These are phyloP conservation scores for Cladosporium sp. DNA, from an alignment of 2,329 filamentous ascomycete genomes.

Conservation along the genomic window DNA sequence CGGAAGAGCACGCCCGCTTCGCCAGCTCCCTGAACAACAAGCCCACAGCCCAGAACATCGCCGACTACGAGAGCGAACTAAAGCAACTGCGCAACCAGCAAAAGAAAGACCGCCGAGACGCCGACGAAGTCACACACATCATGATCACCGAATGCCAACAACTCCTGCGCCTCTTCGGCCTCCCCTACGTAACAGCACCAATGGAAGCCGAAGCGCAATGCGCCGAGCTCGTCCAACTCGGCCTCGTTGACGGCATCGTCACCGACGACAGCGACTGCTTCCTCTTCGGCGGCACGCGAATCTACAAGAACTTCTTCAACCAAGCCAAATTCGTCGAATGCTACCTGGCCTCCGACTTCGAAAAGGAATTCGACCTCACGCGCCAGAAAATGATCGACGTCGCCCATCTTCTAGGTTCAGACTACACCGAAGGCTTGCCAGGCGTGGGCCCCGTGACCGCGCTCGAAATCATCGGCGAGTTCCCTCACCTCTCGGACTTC, in stretches of 20 bases:
- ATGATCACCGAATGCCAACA: conserved; percentile 97
- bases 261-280: conserved; percentile 97
- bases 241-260: conserved; percentile 93
- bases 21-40: conserved; percentile 80
- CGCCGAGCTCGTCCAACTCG: conserved; percentile 78
- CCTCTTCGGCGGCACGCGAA: conserved; percentile 87
- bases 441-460: conserved; percentile 93
- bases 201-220: conserved; percentile 99
- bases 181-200: conserved; percentile 93
- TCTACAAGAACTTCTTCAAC: conserved; percentile 99
- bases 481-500: conserved; percentile 70
- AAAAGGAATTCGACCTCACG: conserved; percentile 81
- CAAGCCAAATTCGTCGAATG: conserved; percentile 97
- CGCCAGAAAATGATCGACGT: conserved; percentile 84
- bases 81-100: conserved; percentile 86
- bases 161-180: conserved; percentile 80
- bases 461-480: conserved; percentile 89
- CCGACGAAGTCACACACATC: conserved; percentile 91
- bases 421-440: conserved; percentile 89
- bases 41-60: conserved; percentile 59
- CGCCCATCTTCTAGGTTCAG: conserved; percentile 84
- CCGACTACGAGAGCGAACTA: conserved; percentile 82
- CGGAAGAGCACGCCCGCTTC: conserved; percentile 90
- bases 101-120: conserved; percentile 91
- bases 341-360: conserved; percentile 77